Conservation (phyloP, 2,329 filamentous ascomycete genomes). For the Beauveria medogensis region DNA sequence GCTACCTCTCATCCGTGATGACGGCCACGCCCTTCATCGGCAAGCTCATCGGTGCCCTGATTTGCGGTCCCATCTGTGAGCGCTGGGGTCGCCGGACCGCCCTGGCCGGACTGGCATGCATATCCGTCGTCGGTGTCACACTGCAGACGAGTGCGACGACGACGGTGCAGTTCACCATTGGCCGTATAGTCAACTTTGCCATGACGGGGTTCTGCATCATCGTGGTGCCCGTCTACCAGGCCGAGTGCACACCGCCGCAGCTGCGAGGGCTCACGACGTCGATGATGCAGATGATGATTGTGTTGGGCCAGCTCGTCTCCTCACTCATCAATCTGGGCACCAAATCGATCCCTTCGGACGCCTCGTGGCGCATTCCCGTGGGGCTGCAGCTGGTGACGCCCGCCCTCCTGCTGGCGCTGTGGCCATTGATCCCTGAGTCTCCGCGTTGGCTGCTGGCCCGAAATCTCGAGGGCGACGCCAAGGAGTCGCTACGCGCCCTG, state of each 20-base stretch:
- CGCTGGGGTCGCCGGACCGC: conserved; percentile 19
- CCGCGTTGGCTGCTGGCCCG: conserved; percentile 36
- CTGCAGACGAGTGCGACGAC: conserved; percentile 22
- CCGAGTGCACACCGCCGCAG: conserved; percentile 18
- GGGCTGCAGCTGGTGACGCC: conserved; percentile 35
- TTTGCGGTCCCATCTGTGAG: conserved; percentile 17
- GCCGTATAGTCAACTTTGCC: conserved; percentile 21
- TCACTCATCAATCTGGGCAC: conserved; percentile 22
- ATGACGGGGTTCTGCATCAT: conserved; percentile 25
- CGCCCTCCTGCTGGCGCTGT: conserved; percentile 25
- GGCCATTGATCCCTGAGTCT: conserved; percentile 34
- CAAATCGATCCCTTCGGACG: conserved; percentile 15
- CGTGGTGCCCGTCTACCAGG: conserved; percentile 24
- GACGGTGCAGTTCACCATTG: conserved; percentile 22
- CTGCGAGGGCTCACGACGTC: conserved; percentile 22
- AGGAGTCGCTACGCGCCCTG: conserved; percentile 22
- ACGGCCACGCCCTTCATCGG: conserved; percentile 19
- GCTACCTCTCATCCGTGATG: conserved; percentile 19
- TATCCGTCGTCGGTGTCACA: conserved; percentile 18
- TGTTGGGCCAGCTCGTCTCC: conserved; percentile 19
- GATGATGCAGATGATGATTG: conserved; percentile 21
- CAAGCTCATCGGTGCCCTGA: conserved; percentile 12
- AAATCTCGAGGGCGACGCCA: conserved; percentile 26
- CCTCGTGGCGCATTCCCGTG: conserved; percentile 35
- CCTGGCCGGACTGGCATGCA: conserved; percentile 15